Evolutionary conservation across 129 eudicot species (phyloP), one percentile per base, ranked within the genome.

Genomic region (Ambrosia trifida): DNA sequence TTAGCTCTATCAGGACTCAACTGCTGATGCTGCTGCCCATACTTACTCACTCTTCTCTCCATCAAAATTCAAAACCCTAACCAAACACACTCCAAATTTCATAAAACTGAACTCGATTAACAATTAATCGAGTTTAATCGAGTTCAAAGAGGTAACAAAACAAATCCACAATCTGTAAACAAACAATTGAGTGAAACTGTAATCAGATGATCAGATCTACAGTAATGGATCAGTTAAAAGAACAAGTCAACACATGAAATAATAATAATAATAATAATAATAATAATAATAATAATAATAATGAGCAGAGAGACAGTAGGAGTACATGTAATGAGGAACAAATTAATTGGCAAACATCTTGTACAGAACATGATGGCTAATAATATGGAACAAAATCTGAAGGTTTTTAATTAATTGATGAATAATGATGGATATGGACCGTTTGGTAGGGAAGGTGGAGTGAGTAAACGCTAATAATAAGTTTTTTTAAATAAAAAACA

Each of bases 1-100:
- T 88, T 95, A 6, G 96, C 96, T 67, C 99, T 86, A 70, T 90
- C 99, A 11, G 97, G 99, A 72, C 97, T 90, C 58, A 86, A 82
- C 64, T 85, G 85, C 72, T 87, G 88, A 59, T 84, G 85, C 47
- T 85, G 80, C 53, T 81, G 83, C 62, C 87, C 78, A 66, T 85
- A 87, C 71, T 87, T 90, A 72, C 82, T 87, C 89, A 87, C 85
- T 68, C 91, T 68, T 13, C 76, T 88, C 75, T 85, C 97, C 92
- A 91, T 88, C 59, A 63, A 79, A 82, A 66, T 75, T 88, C 59
- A 63, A 79, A 82, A 66, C 77, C 86, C 89, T 70, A 81, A 40
- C 88, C 60, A 30, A 76, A 11, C 67, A 53, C 66, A 58, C 36
- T 57, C 32, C 72, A 54, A 51, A 72, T 5, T 31, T 7, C 38